Evolutionary conservation across 2,329 filamentous ascomycete genomes (phyloP), one percentile per base, ranked within the genome.

Genomic region (Fusarium tupiense): DNA sequence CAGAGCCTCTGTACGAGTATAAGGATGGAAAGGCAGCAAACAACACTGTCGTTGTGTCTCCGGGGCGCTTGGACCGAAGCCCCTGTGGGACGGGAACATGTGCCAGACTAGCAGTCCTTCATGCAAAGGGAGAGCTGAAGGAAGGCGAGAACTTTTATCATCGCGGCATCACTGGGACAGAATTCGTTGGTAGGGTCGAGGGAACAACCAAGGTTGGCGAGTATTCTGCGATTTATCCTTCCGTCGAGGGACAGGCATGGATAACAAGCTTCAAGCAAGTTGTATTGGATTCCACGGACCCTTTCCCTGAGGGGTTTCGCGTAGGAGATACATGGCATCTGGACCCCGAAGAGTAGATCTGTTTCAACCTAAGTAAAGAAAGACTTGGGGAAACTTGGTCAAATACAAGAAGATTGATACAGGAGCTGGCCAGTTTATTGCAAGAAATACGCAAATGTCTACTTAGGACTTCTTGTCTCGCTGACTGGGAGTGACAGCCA

Each of bases 251-350:
- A 1, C 65, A 60, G 5, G 72, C 70, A 2, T 74, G 70, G 66
- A 71, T 74, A 38, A 74, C 70, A 29, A 71, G 72, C 33, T 71
- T 68, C 2, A 73, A 74, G 26, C 70, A 74, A 33, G 67, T 74
- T 8, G 63, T 71, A 2, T 9, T 74, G 44, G 63, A 74, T 12
- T n/a, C 61, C 9, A 71, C 65, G 8, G 70, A 73, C 19, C 67
- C 72, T 7, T 74, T 74, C 5, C 72, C 63, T 7, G 47, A 68
- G 24, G 67, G 72, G 1, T 71, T 73, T 8, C 67, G 72, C 2
- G 72, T 71, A 7, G 72, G 72, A 8, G 72, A 73, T 46, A 50
- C 52, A 20, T 74, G 67, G 72, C 62, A 74, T 14, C 5, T 71
- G 31, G 54, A 61, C 4, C n/a, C 54, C 1, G 68, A 69, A 29